Percentiles rank a stretch among this genome's conserved stretches.
Evolutionary conservation across 345 rosid species (phyloP).

Genomic region (Boechera divaricarpa): DNA sequence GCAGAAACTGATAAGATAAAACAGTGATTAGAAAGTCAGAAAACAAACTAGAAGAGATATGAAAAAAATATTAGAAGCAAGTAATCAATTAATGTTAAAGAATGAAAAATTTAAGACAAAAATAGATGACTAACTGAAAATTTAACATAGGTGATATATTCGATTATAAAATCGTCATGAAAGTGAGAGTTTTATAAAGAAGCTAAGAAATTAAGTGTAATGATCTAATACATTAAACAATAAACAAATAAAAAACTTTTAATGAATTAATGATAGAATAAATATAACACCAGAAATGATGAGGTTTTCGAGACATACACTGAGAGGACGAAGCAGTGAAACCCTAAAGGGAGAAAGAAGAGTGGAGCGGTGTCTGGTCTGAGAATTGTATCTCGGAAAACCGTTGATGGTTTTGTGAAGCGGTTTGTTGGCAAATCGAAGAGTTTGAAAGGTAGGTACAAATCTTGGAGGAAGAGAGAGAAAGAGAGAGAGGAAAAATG

Average conservation of each 20-base stretch:
- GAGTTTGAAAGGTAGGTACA: constrained; percentile 48
- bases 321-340: constrained; percentile 4
- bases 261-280: background rate
- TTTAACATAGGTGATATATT: constrained; percentile 19
- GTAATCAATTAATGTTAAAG: constrained; percentile 16
- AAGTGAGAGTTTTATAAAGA: constrained; percentile 34
- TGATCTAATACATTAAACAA: constrained; percentile 1
- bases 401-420: constrained; percentile 15
- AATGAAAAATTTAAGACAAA: background rate
- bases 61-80: constrained; percentile 1
- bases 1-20: constrained; percentile 6
- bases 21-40: background rate
- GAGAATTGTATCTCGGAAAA: constrained; percentile 29
- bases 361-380: constrained; percentile 6
- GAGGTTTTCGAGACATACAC: constrained; percentile 27
- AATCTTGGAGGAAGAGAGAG: constrained; percentile 27
- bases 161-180: constrained; percentile 20
- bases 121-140: constrained; percentile 17
- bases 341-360: constrained; percentile 16
- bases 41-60: constrained; percentile 1
- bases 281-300: background rate
- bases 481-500: constrained; percentile 8
- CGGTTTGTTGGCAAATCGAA: constrained; percentile 21
- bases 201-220: background rate
- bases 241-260: background rate